phyloP scores from a whole-genome alignment of 2,329 filamentous ascomycete species.

The Endocalyx cinctus region DNA sequence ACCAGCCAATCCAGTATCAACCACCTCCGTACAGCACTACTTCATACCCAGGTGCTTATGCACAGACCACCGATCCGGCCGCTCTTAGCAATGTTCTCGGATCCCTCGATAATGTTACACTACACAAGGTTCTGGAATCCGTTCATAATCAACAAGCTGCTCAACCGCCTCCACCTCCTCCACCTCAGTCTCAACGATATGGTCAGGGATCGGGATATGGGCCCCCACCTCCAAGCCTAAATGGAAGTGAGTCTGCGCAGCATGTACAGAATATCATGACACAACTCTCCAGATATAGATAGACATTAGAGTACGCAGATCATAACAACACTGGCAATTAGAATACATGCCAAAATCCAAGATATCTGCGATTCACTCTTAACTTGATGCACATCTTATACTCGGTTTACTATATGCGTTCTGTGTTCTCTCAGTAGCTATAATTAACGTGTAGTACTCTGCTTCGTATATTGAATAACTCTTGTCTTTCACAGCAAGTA shows the following conservation, averaged over 20 bases:
- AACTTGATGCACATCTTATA: too few species aligned
- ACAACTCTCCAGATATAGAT: conserved; percentile 61
- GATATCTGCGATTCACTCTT: too few species aligned
- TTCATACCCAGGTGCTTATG: not conserved
- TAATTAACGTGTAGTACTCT: too few species aligned
- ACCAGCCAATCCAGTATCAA: not conserved
- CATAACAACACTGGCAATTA: too few species aligned
- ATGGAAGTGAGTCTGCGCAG: conserved; percentile 38
- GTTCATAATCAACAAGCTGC: not conserved
- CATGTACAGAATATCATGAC: conserved; percentile 72
- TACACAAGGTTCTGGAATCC: not conserved
- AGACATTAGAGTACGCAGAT: conserved; percentile 37
- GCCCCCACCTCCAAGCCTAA: conserved; percentile 14
- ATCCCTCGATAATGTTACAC: not conserved
- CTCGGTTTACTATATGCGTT: too few species aligned
- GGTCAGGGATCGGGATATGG: conserved; percentile 25
- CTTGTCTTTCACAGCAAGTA: too few species aligned
- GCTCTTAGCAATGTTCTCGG: not conserved
- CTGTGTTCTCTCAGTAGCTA: too few species aligned
- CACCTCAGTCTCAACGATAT: conserved; percentile 8
- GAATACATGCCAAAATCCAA: too few species aligned
- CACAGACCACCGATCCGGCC: not conserved
- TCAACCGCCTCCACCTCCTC: not conserved
- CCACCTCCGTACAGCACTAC: conserved; percentile 15
- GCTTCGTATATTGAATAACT: too few species aligned